Evolutionary conservation across 2,329 filamentous ascomycete genomes (phyloP), one percentile per base, ranked within the genome.

Genomic region (Samsoniella hepiali): DNA sequence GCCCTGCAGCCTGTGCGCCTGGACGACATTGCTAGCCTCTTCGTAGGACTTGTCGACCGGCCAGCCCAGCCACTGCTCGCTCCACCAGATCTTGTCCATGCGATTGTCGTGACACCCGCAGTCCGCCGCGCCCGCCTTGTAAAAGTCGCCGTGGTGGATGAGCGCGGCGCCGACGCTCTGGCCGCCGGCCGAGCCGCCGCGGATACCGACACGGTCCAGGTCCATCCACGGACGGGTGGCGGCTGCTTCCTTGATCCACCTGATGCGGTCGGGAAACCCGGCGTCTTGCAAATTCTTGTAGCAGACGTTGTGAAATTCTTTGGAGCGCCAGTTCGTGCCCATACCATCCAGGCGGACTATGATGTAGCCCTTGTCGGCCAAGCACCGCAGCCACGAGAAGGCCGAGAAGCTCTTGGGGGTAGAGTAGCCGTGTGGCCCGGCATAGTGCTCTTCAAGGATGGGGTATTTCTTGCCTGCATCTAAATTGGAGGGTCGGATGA

Each of bases 81-180:
- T 73, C 72, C 72, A 74, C 69, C 69, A 71, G 8, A 74, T 34
- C 63, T 72, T 72, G 45, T 72, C 72, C 70, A 74, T 71, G 1
- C 72, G 69, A 29, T 73, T 74, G 32, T 74, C 72, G 53, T 74
- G 71, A 5, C 71, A 72, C 1, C 72, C 72, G 8, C 68, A 69
- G 47, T 72, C 68, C 15, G 72, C 68, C 5, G 67, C 65, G 0
- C 69, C 72, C 0, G 65, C 70, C 40, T 67, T 72, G 58, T 72
- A 74, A 34, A 74, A 74, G 42, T 67, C 66, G 27, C 65, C 57
- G 49, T 72, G 69, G 38, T 70, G 68, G 6, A 74, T 59, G 42
- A 74, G 66, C 1, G 65, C 72, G 11, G 67, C 68, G 1, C 65
- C 68, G 0, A 71, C 68, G 47, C 64, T 74, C 44, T 74, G 72